Base-by-base conservation (phyloP, 139 green algal genomes). In the Picochlorum sp. region DNA sequence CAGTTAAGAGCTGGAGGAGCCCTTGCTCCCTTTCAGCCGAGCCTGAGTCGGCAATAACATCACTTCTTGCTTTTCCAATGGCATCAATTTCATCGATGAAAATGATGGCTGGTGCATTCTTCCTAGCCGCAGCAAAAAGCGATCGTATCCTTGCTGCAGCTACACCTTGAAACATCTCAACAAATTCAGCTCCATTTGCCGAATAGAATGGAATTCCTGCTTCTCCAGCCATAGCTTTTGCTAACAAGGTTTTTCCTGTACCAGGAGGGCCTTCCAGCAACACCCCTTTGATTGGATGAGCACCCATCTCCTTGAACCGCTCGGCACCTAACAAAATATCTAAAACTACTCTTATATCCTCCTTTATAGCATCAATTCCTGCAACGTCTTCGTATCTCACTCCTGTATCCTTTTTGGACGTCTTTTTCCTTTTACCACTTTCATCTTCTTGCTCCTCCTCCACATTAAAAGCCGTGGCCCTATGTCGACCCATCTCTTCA, bases 41-140 rank as follows among this genome's bases (percentile, higher is more conserved):
- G 39, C 81, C 81, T 8, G 59, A 43, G 58, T 90, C 82, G 7
- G 37, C 33, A 29, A n/a, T 18, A 18, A 54, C 56, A 26, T 44
- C 55, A 40, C 56, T 64, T 35, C 81, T 57, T 35, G 73, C 65
- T 55, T 77, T 98, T 25, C 88, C 93, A 41, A 99, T 94, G 3
- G 93, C 91, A 69, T 99, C 93, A 55, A 99, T 97, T 75, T 98
- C 92, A 60, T 98, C 91, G 16, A 99, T 98, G 80, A 99, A 99
- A 25, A 99, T 86, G 61, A 99, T 98, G 37, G 84, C 75, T 1
- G 93, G 93, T 3, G 85, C 67, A 39, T 85, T 78, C 59, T 96
- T 88, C 45, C 96, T 88, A 3, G 93, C 93, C 9, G 95, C 81
- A 1, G 76, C 50, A 77, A 99, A 99, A 18, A 99, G 79, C 57